Conservation (phyloP, 2,329 filamentous ascomycete genomes). For the Colletotrichum eremochloae region DNA sequence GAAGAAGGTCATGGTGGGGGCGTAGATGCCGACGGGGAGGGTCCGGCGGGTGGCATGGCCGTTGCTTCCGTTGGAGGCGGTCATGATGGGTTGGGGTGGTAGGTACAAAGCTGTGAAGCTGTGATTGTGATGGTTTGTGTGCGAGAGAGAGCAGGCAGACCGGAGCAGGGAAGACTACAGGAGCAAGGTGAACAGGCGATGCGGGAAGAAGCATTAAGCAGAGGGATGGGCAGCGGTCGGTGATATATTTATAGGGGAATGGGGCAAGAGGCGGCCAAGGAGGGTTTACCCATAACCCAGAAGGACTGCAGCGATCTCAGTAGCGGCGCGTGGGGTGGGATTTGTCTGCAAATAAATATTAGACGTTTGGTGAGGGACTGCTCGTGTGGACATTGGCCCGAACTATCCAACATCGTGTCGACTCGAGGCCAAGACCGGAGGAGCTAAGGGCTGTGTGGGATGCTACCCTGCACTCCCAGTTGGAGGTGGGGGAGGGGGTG, state of each 20-base stretch:
- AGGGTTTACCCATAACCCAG: slow-evolving; percentile 52
- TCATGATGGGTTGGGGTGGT: slow-evolving; percentile 39
- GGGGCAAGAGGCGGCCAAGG: slow-evolving; percentile 41
- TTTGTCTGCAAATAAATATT: slow-evolving; percentile 46
- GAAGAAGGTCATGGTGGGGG: slow-evolving; percentile 93
- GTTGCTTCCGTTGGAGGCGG: slow-evolving; percentile 43
- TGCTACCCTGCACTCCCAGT: slow-evolving; percentile 30
- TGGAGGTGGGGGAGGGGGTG: slow-evolving; percentile 22
- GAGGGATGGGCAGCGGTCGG: slow-evolving; percentile 20
- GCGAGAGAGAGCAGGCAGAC: background rate
- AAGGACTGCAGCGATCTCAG: slow-evolving; percentile 45
- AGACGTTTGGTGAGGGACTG: slow-evolving; percentile 47
- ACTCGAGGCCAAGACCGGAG: slow-evolving; percentile 40
- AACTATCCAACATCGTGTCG: slow-evolving; percentile 47
- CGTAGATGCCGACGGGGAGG: slow-evolving; percentile 86
- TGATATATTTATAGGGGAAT: slow-evolving; percentile 50
- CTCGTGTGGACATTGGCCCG: slow-evolving; percentile 57
- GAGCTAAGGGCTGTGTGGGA: slow-evolving; percentile 30
- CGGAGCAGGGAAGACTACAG: slow-evolving; percentile 23
- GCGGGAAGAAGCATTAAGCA: slow-evolving; percentile 11
- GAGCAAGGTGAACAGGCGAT: slow-evolving; percentile 41
- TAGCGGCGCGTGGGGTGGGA: slow-evolving; percentile 49
- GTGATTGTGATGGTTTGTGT: slow-evolving; percentile 27
- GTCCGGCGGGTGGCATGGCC: slow-evolving; percentile 59
- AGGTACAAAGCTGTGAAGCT: slow-evolving; percentile 31